Evolutionary conservation across 2,329 filamentous ascomycete genomes (phyloP).

Genomic region (Colletotrichum liaoningense): DNA sequence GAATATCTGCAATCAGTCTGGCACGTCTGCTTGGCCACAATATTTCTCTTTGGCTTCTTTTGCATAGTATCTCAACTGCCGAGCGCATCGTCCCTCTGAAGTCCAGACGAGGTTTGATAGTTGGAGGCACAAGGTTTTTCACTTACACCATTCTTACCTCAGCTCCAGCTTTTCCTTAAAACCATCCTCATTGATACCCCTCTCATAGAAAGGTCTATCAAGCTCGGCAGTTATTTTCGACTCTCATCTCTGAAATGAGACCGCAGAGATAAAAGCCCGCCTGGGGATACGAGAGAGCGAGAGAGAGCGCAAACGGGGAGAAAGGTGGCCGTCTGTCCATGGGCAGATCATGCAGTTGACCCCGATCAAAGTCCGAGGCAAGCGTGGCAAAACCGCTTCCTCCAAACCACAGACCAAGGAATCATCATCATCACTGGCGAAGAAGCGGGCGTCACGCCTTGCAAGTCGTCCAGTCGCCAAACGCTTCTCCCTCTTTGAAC

Average conservation of each 20-base stretch:
- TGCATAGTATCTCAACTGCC: background rate
- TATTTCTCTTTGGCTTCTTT: background rate
- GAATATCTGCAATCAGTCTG: background rate
- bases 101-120: background rate
- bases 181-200: constrained; percentile 1
- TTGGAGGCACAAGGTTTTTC: constrained; percentile 20
- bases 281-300: background rate
- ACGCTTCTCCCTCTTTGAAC: constrained; percentile 42
- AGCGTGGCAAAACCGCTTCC: constrained; percentile 46
- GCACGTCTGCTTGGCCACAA: background rate
- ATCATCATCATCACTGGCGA: background rate
- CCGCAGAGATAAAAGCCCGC: background rate
- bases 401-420: constrained; percentile 11
- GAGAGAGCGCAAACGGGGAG: background rate
- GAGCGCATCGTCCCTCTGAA: background rate
- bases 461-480: constrained; percentile 4
- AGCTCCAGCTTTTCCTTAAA: constrained; percentile 12
- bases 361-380: constrained; percentile 60
- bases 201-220: background rate
- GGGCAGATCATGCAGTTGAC: constrained; percentile 58
- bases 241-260: background rate
- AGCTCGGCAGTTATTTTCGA: background rate
- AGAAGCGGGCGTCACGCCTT: constrained; percentile 8
- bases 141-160: constrained; percentile 30
- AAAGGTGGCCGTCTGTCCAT: background rate